Percentiles rank a stretch among this genome's conserved stretches.
These are phyloP conservation scores for Silene uniflora DNA, from an alignment of 148 eudicot species.

Conservation along the genomic window DNA sequence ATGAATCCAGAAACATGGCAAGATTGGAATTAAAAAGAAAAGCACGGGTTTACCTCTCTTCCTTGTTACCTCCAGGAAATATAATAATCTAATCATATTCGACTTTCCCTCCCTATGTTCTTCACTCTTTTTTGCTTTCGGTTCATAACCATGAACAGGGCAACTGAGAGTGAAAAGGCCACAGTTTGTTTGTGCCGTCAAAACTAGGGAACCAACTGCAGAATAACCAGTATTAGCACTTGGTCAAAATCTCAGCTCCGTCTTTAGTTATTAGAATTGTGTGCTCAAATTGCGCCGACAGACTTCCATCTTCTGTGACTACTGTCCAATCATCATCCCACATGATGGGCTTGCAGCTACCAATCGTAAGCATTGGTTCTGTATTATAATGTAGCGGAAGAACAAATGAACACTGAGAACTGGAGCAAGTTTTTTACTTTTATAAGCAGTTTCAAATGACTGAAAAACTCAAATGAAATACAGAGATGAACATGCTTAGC, in stretches of 20 bases:
- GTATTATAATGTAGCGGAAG: conserved; percentile 12
- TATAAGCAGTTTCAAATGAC: neutral
- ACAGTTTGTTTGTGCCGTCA: neutral
- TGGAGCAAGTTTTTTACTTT: neutral
- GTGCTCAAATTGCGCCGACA: conserved; percentile 95
- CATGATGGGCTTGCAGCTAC: conserved; percentile 71
- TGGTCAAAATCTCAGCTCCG: conserved; percentile 88
- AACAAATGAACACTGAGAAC: neutral
- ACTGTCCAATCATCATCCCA: conserved; percentile 98
- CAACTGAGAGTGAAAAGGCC: neutral
- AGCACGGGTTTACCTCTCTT: neutral
- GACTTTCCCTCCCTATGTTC: neutral
- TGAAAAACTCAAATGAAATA: neutral
- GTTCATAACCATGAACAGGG: neutral
- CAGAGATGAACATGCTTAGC: neutral
- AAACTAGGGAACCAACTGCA: neutral
- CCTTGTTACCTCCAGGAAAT: neutral
- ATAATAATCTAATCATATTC: neutral
- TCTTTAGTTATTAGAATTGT: conserved; percentile 69
- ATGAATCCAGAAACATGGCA: neutral
- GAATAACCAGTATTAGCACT: conserved; percentile 37
- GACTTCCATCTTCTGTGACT: conserved; percentile 90
- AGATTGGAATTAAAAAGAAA: neutral
- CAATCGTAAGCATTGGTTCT: conserved; percentile 96
- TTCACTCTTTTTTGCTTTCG: neutral